Conservation (phyloP, 2,329 filamentous ascomycete genomes). For the Verticillium alfalfae region DNA sequence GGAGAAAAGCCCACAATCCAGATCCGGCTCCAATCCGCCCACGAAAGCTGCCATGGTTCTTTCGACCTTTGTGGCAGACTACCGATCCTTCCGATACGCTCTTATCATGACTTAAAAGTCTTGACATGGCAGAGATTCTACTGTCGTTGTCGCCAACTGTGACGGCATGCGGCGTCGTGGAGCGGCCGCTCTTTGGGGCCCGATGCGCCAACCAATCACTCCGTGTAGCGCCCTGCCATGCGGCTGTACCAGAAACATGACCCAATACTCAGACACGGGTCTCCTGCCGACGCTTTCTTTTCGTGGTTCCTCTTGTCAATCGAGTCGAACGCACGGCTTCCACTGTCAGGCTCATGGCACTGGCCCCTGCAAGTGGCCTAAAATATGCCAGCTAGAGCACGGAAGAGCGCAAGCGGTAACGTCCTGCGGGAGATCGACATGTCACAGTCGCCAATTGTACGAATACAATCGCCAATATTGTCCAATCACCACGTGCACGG, state of each 20-base stretch:
- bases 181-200: neutral
- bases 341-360: neutral
- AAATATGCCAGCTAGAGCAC: neutral
- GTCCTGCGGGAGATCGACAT: neutral
- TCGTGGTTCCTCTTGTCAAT: neutral
- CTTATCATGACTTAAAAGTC: too few species aligned
- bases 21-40: neutral
- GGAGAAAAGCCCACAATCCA: neutral
- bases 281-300: neutral
- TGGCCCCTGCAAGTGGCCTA: neutral
- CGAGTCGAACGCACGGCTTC: neutral
- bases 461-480: neutral
- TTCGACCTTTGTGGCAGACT: neutral
- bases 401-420: neutral
- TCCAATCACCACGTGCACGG: neutral
- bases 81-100: neutral
- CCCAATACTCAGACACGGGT: neutral
- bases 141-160: neutral
- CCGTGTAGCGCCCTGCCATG: neutral
- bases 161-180: neutral
- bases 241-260: neutral
- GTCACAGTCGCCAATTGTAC: neutral
- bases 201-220: neutral
- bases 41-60: neutral
- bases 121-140: too few species aligned